Percentiles rank a stretch among this genome's conserved stretches.
These are phyloP conservation scores for Thalassiosira profunda DNA, from an alignment of 108 stramenopile species.

Conservation along the genomic window DNA sequence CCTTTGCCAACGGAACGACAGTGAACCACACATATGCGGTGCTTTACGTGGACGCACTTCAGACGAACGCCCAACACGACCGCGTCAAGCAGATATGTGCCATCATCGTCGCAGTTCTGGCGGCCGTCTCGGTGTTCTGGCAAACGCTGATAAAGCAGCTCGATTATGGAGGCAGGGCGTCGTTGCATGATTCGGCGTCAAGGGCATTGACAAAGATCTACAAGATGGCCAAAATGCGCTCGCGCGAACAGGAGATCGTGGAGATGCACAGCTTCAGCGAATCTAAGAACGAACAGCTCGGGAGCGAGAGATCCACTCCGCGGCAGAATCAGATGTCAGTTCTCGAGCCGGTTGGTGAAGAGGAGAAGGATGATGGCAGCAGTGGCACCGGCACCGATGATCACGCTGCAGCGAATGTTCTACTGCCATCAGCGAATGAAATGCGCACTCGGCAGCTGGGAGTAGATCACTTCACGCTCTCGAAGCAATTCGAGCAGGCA, in stretches of 20 bases:
- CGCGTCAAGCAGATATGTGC: background rate
- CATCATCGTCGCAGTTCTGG: background rate
- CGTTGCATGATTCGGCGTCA: background rate
- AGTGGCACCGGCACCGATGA: background rate
- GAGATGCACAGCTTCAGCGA: background rate
- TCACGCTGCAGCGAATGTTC: no score
- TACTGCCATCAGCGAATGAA: background rate
- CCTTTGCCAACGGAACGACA: no score
- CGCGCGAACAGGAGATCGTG: background rate
- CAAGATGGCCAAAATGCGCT: background rate
- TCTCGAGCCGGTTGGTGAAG: no score
- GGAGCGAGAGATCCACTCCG: background rate
- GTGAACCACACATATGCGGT: no score
- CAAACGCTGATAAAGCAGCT: slow-evolving; percentile 1
- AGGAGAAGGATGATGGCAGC: background rate
- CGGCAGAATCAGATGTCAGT: background rate
- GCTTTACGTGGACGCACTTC: no score
- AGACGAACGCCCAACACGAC: no score
- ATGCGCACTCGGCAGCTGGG: background rate
- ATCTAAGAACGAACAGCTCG: background rate
- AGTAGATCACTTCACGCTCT: background rate
- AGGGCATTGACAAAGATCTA: background rate
- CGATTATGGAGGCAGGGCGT: background rate
- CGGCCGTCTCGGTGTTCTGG: slow-evolving; percentile 4
- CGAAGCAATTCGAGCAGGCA: slow-evolving; percentile 3